A percentile compares a stretch with the other conserved stretches of the same genome.
These are phyloP conservation scores for Porphyra umbilicalis DNA, from an alignment of 31 red algal species.

Conservation along the genomic window DNA sequence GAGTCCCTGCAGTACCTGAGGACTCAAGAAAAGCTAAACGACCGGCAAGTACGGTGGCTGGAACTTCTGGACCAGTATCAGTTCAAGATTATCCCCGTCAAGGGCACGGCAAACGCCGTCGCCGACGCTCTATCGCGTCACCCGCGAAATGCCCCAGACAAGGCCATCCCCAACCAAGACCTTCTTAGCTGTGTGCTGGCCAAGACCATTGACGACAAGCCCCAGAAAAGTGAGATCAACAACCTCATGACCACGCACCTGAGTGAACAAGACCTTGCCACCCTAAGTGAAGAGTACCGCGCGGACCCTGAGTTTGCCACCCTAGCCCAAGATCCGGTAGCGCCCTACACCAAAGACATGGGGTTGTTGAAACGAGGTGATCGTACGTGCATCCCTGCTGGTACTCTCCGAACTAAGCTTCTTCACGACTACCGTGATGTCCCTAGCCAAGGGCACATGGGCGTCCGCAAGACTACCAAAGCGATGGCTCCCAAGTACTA, in stretches of 20 bases:
- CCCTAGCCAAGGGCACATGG: not conserved
- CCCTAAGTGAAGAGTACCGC: not conserved
- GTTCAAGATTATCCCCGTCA: no score
- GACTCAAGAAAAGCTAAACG: constrained; percentile 13
- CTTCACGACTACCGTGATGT: not conserved
- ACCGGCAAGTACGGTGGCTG: no score
- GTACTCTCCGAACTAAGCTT: not conserved
- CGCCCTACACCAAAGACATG: no score
- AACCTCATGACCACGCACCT: not conserved
- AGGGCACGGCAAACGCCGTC: no score
- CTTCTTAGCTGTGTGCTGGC: not conserved
- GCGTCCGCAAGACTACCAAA: not conserved
- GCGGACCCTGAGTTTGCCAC: no score
- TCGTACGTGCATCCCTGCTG: not conserved
- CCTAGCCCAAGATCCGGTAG: no score
- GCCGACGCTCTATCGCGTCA: no score
- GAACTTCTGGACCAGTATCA: no score
- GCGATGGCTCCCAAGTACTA: not conserved
- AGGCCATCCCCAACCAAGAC: not conserved
- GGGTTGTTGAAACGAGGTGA: no score
- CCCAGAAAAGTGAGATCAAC: not conserved
- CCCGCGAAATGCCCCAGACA: not conserved
- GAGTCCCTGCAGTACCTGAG: constrained; percentile 8
- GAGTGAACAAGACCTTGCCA: not conserved
- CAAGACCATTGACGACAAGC: not conserved